These are phyloP conservation scores for Talaromyces atroroseus DNA, from an alignment of 2,329 filamentous ascomycete species.

Conservation along the genomic window DNA sequence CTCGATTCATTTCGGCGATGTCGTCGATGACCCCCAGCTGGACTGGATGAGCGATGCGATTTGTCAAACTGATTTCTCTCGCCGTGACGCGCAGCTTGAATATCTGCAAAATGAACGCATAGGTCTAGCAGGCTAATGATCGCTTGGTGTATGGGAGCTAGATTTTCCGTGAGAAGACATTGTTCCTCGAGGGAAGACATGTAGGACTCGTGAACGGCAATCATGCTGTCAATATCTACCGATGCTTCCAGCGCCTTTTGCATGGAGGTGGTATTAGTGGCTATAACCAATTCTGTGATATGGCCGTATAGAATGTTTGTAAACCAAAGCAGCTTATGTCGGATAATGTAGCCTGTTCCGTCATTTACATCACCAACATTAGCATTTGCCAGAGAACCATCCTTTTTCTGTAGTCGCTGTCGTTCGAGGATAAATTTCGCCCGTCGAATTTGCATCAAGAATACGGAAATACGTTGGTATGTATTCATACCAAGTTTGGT, in stretches of 20 bases:
- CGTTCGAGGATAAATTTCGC: constrained; percentile 62
- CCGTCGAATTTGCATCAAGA: constrained; percentile 72
- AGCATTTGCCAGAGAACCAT: constrained; percentile 34
- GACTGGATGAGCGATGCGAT: constrained; percentile 24
- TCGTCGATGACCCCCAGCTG: constrained; percentile 1
- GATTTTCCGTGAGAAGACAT: constrained; percentile 62
- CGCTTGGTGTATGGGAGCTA: constrained; percentile 65
- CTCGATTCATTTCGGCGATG: constrained; percentile 12
- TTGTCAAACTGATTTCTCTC: constrained; percentile 32
- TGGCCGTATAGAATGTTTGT: constrained; percentile 69
- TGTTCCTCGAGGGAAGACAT: constrained; percentile 60
- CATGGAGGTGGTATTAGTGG: constrained; percentile 55
- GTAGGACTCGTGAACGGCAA: constrained; percentile 61
- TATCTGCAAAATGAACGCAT: constrained; percentile 62
- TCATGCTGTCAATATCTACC: constrained; percentile 76
- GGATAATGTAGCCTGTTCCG: constrained; percentile 44
- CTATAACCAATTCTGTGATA: constrained; percentile 66
- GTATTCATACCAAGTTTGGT: constrained; percentile 56
- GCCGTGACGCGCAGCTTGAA: constrained; percentile 41
- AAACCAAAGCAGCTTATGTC: constrained; percentile 72
- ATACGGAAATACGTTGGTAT: constrained; percentile 68
- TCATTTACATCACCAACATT: constrained; percentile 36
- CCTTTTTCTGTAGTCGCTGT: constrained; percentile 32
- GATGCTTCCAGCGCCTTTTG: constrained; percentile 53
- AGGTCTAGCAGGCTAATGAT: constrained; percentile 74